These are phyloP conservation scores for Melastoma malabathricum DNA, from an alignment of 345 rosid genomes.

Conservation along the genomic window DNA sequence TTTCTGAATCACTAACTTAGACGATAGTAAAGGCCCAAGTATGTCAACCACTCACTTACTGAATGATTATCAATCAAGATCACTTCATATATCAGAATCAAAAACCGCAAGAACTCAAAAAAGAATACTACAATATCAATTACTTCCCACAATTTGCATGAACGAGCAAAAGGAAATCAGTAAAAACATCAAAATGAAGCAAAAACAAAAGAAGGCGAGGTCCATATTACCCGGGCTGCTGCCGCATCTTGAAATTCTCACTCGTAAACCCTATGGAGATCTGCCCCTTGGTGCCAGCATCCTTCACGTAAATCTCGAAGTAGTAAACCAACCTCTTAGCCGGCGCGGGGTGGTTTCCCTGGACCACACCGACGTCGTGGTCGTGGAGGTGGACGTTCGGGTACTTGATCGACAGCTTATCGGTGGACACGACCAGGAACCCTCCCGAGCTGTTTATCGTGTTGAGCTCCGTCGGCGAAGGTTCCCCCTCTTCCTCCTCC, in stretches of 20 bases:
- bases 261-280: constrained; percentile 76
- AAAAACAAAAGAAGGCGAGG: neutral
- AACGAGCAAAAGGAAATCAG: neutral
- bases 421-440: constrained; percentile 61
- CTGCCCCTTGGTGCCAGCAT: constrained; percentile 67
- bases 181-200: neutral
- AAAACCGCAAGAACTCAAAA: no score
- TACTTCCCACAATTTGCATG: neutral
- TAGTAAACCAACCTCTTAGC: constrained; percentile 60
- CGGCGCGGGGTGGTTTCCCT: constrained; percentile 76
- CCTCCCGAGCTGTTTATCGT: constrained; percentile 82
- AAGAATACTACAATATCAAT: no score
- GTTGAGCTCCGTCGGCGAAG: constrained; percentile 64
- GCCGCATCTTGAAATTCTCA: constrained; percentile 69
- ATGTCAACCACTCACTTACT: no score
- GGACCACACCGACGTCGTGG: constrained; percentile 80
- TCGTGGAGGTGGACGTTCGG: constrained; percentile 48
- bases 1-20: no score
- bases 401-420: constrained; percentile 73
- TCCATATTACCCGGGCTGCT: constrained; percentile 64
- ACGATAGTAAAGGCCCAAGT: no score
- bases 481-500: constrained; percentile 44
- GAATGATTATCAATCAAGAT: no score
- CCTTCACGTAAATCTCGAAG: constrained; percentile 78
- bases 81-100: no score